phyloP scores from a whole-genome alignment of 2,329 filamentous ascomycete genomes.

The Parastagonospora avenae region DNA sequence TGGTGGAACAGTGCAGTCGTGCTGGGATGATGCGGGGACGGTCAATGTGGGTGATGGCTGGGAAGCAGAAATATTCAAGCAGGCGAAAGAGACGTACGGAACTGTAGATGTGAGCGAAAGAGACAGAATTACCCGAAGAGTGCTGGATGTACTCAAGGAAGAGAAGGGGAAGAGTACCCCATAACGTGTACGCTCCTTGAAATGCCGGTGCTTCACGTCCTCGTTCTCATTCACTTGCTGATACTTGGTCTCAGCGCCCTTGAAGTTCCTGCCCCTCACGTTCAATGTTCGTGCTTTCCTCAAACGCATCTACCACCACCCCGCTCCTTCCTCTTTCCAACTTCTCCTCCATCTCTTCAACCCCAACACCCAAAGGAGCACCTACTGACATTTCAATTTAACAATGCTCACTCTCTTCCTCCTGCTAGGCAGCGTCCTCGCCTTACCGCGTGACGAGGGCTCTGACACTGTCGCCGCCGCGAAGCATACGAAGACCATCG shows the following conservation, averaged over 20 bases:
- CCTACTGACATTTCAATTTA: not conserved
- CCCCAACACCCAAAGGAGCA: no score
- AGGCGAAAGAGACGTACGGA: slow-evolving; percentile 57
- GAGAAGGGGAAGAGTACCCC: slow-evolving; percentile 18
- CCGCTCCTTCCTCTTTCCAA: no score
- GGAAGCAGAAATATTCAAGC: slow-evolving; percentile 53
- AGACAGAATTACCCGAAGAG: slow-evolving; percentile 49
- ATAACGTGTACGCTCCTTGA: no score
- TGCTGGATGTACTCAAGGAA: slow-evolving; percentile 48
- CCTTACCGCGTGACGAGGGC: not conserved
- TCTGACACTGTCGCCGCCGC: not conserved
- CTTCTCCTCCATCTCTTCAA: no score
- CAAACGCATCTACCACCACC: no score
- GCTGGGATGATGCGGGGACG: slow-evolving; percentile 58
- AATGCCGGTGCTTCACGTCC: no score
- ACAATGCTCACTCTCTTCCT: not conserved
- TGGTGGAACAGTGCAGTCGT: slow-evolving; percentile 59
- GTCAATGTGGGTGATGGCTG: slow-evolving; percentile 52
- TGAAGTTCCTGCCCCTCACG: no score
- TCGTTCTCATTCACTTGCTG: no score
- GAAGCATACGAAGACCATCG: not conserved
- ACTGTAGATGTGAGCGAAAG: slow-evolving; percentile 47
- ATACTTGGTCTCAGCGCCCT: no score
- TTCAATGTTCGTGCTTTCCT: no score
- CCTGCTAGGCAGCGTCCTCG: not conserved